These are phyloP conservation scores for Chlorella vulgaris DNA, from an alignment of 139 green algal species.

Conservation along the genomic window DNA sequence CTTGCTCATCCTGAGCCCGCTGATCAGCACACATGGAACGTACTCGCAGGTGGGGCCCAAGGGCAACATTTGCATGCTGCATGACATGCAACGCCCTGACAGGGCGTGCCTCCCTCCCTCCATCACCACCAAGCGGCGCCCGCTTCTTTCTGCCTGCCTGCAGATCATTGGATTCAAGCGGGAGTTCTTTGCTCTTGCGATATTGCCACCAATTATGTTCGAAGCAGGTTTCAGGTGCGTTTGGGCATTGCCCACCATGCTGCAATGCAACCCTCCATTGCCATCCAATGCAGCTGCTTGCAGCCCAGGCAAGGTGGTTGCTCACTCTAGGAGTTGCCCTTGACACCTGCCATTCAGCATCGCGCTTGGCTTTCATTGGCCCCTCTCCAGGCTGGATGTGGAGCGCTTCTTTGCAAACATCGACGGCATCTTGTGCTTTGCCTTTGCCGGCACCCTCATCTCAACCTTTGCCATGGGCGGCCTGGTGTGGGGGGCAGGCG, in stretches of 20 bases:
- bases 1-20: background rate
- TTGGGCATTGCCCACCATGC: background rate
- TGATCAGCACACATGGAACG: background rate
- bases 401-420: slow-evolving; percentile 44
- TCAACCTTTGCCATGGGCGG: slow-evolving; percentile 57
- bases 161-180: background rate
- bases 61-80: background rate
- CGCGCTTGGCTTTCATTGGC: background rate
- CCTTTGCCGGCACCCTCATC: slow-evolving; percentile 57
- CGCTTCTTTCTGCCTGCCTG: background rate
- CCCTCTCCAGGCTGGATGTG: background rate
- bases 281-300: background rate
- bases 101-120: background rate
- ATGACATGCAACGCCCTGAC: background rate
- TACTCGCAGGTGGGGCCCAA: background rate
- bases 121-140: background rate
- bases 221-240: background rate
- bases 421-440: slow-evolving; percentile 25
- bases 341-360: background rate
- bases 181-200: background rate
- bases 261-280: background rate
- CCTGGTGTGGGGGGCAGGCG: slow-evolving; percentile 52
- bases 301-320: background rate
- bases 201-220: background rate
- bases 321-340: background rate